Evolutionary conservation across 2,329 filamentous ascomycete genomes (phyloP), one percentile per base, ranked within the genome.

Genomic region (Aspergillus ochraceus): DNA sequence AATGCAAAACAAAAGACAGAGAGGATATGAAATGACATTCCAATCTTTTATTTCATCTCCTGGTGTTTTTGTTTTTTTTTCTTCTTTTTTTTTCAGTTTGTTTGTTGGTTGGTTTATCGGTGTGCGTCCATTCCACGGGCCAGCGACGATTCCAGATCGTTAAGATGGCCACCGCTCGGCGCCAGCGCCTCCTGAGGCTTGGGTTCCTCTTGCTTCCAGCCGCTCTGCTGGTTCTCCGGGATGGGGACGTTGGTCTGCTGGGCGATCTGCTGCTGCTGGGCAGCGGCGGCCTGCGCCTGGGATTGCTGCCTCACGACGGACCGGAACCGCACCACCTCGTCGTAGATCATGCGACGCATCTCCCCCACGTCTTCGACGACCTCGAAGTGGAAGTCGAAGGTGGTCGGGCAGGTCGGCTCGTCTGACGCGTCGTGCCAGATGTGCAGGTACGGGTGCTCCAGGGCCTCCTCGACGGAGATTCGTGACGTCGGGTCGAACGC

Each of bases 351-450:
- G 78, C 89, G 88, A 74, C 95, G 91, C 93, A 99, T 98, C 68
- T 97, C 91, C 22, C 83, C 85, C 20, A 99, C 92, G 49, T 98
- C 95, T 55, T 99, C 94, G 45, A 97, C 87, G n/a, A 97, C 88
- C 77, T 99, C 95, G 72, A 99, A 99, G 75, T 94, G 90, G 81
- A 99, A 99, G 82, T 99, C 93, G 79, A 99, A 99, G 19, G 92
- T 93, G 17, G 90, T 91, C 0, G 93, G 93, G 81, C 94, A 98
- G 65, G 89, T 86, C 20, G 95, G 95, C 81, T 99, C 95, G 78
- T 99, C 95, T 4, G 90, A 93, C 55, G 93, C 91, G 70, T 99
- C 95, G 81, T 99, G 95, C 95, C 95, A 98, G 80, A 99, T 97
- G 73, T 94, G 87, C 58, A 99, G 85, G 79, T 99, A 99, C 36